Percentiles rank a stretch among this genome's conserved stretches.
Evolutionary conservation across 345 rosid species (phyloP).

Genomic region (Draba incana): DNA sequence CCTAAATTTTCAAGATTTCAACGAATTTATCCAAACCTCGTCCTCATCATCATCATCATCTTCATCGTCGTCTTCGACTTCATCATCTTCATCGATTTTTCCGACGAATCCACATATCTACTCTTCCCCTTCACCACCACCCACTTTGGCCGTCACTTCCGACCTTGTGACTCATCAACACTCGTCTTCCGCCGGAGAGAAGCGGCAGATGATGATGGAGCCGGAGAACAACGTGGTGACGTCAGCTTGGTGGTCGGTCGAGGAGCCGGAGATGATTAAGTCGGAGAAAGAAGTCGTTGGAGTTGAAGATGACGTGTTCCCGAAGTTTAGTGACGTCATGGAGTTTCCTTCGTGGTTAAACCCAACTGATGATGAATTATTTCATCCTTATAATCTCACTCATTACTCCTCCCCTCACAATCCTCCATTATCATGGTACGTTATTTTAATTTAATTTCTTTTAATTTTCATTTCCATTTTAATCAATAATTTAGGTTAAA

Average conservation of each 20-base stretch:
- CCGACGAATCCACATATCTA: conserved; percentile 30
- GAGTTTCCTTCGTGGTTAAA: conserved; percentile 89
- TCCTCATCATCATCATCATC: conserved; percentile 52
- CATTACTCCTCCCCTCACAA: conserved; percentile 60
- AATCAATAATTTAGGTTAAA: neutral
- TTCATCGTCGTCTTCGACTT: conserved; percentile 57
- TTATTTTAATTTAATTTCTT: neutral
- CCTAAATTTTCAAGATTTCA: conserved; percentile 85
- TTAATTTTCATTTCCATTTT: neutral
- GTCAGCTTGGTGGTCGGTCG: conserved; percentile 43
- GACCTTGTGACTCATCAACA: conserved; percentile 17
- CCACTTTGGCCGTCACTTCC: conserved; percentile 15
- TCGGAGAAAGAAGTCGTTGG: conserved; percentile 60
- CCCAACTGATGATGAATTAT: conserved; percentile 58
- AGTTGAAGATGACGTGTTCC: conserved; percentile 56
- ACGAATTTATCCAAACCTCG: conserved; percentile 57
- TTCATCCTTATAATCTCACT: conserved; percentile 58
- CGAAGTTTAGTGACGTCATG: conserved; percentile 74
- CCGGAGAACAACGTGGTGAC: conserved; percentile 48
- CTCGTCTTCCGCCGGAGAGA: conserved; percentile 32
- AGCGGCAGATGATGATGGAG: conserved; percentile 18
- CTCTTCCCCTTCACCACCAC: conserved; percentile 41
- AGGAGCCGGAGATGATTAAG: conserved; percentile 30
- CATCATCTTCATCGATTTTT: conserved; percentile 55
- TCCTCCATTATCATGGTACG: conserved; percentile 81